phyloP scores from a whole-genome alignment of 2,329 filamentous ascomycete genomes.

The Fusarium vanettenii region DNA sequence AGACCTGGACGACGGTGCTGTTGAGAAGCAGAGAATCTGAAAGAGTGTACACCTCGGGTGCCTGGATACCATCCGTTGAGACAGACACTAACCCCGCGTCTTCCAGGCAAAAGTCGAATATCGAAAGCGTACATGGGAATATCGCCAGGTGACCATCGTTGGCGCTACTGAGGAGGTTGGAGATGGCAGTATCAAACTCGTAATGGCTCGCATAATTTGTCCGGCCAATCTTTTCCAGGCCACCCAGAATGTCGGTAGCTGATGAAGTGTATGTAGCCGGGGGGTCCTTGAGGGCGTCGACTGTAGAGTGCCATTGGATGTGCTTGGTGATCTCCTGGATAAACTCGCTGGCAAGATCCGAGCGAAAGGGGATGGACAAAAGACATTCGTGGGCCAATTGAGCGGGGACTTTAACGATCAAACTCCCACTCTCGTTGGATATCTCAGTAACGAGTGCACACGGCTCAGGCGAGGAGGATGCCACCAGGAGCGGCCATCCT shows the following conservation, averaged over 20 bases:
- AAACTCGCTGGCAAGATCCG: not conserved
- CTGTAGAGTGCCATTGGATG: slow-evolving; percentile 21
- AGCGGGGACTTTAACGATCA: not conserved
- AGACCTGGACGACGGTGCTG: not conserved
- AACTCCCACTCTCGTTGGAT: not conserved
- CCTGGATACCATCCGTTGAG: not conserved
- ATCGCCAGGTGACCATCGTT: not conserved
- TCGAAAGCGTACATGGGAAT: not conserved
- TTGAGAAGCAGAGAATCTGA: not conserved
- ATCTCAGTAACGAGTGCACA: not conserved
- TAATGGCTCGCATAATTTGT: not conserved
- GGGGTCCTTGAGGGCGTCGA: slow-evolving; percentile 23
- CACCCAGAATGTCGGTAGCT: slow-evolving; percentile 13
- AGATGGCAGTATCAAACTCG: slow-evolving; percentile 9
- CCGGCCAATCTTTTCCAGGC: not conserved
- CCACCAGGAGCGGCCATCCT: not conserved
- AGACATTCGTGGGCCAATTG: slow-evolving; percentile 4
- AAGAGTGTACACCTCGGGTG: not conserved
- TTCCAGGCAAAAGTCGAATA: not conserved
- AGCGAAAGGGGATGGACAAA: not conserved
- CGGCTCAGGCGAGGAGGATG: not conserved
- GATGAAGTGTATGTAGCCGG: slow-evolving; percentile 13
- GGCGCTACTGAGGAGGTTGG: not conserved
- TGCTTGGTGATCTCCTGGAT: slow-evolving; percentile 2
- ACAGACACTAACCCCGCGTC: not conserved